Evolutionary conservation across 345 rosid species (phyloP), one percentile per base, ranked within the genome.

Genomic region (Crucihimalaya himalaica): DNA sequence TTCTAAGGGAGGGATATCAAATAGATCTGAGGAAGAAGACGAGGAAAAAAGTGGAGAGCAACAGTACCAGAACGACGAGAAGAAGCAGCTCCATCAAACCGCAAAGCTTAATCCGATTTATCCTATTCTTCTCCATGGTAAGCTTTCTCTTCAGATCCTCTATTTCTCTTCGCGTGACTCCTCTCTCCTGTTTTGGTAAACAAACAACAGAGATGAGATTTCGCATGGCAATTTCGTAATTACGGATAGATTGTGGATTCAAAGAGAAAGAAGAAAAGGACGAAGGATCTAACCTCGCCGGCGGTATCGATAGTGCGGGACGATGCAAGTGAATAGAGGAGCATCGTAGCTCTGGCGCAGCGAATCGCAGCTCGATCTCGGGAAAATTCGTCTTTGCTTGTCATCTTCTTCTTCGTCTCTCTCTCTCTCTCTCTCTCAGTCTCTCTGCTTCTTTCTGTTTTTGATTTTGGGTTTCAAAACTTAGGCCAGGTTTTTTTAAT

Each of bases 281-380:
- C 28, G 21, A 59, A 25, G 20, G 37, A 71, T 18, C 65, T 31
- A 54, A 76, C 75, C 71, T 76, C 80, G 58, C 27, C 75, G 70
- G 20, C 25, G 59, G 55, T 13, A 50, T 60, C 55, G 29, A 46
- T 47, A 16, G 64, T 64, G 19, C 54, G 35, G 1, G 59, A 70
- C 8, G 80, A 76, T 14, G 80, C 64, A 0, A 76, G 79, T 32
- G 70, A 52, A 35, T 69, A 63, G 28, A 76, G 75, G 1, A 76
- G 75, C 75, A 70, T 76, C 56, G 79, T 35, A 62, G 75, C 79
- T 70, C 42, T 54, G 34, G 66, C 79, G 52, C 79, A 76, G 5
- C 79, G 75, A 16, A 69, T 63, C 5, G 75, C 75, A 69, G 21
- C 19, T 70, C 66, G 7, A 39, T 62, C 75, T 70, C 71, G 18